Conservation (phyloP, 352 stramenopile species). For the Globisporangium nunn region DNA sequence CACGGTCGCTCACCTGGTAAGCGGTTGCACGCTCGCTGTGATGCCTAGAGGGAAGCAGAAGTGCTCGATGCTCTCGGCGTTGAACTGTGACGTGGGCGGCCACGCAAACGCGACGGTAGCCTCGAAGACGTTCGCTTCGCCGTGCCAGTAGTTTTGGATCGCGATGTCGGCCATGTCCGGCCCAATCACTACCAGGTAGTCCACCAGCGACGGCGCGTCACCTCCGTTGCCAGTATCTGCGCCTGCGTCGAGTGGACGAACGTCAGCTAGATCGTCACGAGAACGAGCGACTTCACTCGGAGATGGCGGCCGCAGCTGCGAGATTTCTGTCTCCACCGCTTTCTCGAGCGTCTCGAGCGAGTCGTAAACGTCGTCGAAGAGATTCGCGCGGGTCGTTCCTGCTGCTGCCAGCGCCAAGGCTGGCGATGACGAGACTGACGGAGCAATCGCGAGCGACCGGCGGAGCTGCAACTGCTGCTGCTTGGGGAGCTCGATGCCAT, state of each 20-base stretch:
- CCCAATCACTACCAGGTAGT: constrained; percentile 45
- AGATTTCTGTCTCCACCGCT: constrained; percentile 28
- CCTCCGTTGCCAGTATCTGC: neutral
- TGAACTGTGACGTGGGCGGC: constrained; percentile 59
- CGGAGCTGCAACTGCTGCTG: constrained; percentile 6
- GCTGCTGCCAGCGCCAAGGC: neutral
- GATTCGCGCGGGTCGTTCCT: constrained; percentile 5
- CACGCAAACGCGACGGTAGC: constrained; percentile 53
- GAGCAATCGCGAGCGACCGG: neutral
- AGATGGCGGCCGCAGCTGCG: constrained; percentile 8
- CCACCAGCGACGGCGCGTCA: constrained; percentile 18
- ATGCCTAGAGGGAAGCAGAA: constrained; percentile 57
- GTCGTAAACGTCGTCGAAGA: constrained; percentile 42
- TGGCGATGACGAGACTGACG: neutral
- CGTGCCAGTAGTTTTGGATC: constrained; percentile 35
- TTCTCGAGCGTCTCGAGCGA: constrained; percentile 37
- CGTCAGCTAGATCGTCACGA: neutral
- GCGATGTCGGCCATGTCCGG: constrained; percentile 36
- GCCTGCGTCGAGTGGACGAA: neutral
- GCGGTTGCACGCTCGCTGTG: neutral
- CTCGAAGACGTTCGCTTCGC: constrained; percentile 39
- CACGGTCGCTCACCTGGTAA: neutral
- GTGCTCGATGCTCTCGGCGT: constrained; percentile 61
- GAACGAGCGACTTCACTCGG: neutral
- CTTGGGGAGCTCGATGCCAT: constrained; percentile 27